Evolutionary conservation across 768 basidiomycete species (phyloP).

Genomic region (Boletus rubroflammeus): DNA sequence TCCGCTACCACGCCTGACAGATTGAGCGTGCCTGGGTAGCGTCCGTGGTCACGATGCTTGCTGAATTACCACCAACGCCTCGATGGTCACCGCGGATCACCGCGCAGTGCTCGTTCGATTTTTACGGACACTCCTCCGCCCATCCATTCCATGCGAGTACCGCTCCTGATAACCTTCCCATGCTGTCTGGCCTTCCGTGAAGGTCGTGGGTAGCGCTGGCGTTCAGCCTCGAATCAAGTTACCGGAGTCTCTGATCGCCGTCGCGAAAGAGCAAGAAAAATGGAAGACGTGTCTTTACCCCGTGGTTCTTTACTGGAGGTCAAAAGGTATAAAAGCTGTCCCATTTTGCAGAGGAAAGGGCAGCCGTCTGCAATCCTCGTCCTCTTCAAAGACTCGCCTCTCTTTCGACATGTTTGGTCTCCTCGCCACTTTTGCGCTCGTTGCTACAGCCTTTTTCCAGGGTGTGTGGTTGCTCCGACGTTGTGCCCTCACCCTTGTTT

Average conservation of each 20-base stretch:
- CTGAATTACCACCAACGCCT: not conserved
- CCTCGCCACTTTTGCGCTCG: conserved; percentile 14
- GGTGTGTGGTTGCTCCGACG: conserved; percentile 9
- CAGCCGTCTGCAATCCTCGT: not conserved
- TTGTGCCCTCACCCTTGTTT: not conserved
- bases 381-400: not conserved
- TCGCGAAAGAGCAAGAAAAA: not conserved
- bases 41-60: not conserved
- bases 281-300: not conserved
- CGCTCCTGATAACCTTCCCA: not conserved
- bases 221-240: not conserved
- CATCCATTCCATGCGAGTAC: not conserved
- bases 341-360: not conserved
- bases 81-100: not conserved
- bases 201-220: not conserved
- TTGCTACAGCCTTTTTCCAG: conserved; percentile 10
- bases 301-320: too few species aligned
- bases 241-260: not conserved
- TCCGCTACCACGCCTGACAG: not conserved
- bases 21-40: too few species aligned
- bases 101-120: not conserved
- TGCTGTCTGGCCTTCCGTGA: not conserved
- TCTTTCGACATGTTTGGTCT: conserved; percentile 18
- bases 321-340: conserved; percentile 19
- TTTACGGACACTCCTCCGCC: not conserved